These are phyloP conservation scores for Populus deltoides DNA, from an alignment of 345 rosid species.

Conservation along the genomic window DNA sequence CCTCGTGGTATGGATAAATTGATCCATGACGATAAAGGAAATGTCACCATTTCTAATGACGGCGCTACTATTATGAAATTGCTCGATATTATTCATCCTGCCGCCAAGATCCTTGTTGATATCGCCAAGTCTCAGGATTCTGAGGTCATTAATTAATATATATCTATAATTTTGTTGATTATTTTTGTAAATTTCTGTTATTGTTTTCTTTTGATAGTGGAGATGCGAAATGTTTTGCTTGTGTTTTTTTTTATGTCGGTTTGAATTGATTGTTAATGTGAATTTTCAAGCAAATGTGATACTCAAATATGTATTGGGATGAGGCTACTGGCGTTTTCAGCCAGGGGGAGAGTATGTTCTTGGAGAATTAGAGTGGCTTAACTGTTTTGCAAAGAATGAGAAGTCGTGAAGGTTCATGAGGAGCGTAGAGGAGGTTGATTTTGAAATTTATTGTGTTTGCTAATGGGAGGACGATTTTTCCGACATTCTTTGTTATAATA, in stretches of 20 bases:
- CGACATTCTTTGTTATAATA: neutral
- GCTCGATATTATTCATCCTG: slow-evolving; percentile 90
- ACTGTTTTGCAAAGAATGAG: neutral
- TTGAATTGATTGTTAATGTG: neutral
- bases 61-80: slow-evolving; percentile 99
- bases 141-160: slow-evolving; percentile 48
- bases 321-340: neutral
- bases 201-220: neutral
- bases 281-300: neutral
- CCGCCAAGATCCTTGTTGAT: slow-evolving; percentile 98
- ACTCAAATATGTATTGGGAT: neutral
- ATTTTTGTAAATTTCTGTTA: neutral
- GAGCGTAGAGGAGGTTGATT: neutral
- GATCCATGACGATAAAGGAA: slow-evolving; percentile 92
- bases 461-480: neutral
- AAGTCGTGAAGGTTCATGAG: neutral
- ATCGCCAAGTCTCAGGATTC: slow-evolving; percentile 99
- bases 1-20: slow-evolving; percentile 99
- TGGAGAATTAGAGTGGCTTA: neutral
- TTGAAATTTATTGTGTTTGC: neutral
- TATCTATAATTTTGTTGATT: neutral
- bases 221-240: neutral
- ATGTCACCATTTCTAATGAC: slow-evolving; percentile 92
- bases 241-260: neutral
- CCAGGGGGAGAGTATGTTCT: neutral